Evolutionary conservation across 306 rosid species (phyloP), one percentile per base, ranked within the genome.

Genomic region (Medicago lupulina): DNA sequence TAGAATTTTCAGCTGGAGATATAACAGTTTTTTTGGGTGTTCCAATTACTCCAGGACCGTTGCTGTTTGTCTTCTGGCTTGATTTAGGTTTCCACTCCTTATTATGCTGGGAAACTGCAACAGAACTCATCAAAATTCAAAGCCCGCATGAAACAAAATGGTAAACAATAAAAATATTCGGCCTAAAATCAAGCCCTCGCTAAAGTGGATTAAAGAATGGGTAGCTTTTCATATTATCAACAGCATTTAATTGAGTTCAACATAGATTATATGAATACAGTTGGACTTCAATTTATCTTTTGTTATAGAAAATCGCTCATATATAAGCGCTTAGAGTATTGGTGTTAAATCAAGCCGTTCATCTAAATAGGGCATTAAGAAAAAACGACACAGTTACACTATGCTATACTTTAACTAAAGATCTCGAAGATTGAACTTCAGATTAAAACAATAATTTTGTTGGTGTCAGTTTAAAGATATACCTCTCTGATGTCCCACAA

Each of bases 31-130:
- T 88, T 67, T 86, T 82, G 11, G 92, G 96, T n/a, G 87, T 86
- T 79, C 97, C 99, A 59, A 92, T 90, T 61, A 92, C 98, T 61
- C 97, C 96, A 76, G 88, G 94, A 80, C 63, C 68, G 39, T 79
- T 91, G 39, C 77, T 77, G 75, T 81, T 87, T 47, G 76, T 67
- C 80, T 92, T 96, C 85, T 88, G 90, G 87, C 97, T 92, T 68
- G 89, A 86, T 78, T 96, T 96, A 51, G 99, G 99, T 81, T 89
- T 96, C 99, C 99, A 96, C 85, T 89, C 96, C 82, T 89, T 95
- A 80, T 85, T 92, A 71, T 89, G 91, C 82, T 90, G 99, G 62
- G 92, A 70, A 78, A 83, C 99, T 96, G 94, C 90, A 88, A 62
- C 67, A 82, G 57, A 76, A 85, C 51, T 55, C 70, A 61, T 76